Conservation (phyloP, 352 stramenopile species). For the Phytophthora cajani region DNA sequence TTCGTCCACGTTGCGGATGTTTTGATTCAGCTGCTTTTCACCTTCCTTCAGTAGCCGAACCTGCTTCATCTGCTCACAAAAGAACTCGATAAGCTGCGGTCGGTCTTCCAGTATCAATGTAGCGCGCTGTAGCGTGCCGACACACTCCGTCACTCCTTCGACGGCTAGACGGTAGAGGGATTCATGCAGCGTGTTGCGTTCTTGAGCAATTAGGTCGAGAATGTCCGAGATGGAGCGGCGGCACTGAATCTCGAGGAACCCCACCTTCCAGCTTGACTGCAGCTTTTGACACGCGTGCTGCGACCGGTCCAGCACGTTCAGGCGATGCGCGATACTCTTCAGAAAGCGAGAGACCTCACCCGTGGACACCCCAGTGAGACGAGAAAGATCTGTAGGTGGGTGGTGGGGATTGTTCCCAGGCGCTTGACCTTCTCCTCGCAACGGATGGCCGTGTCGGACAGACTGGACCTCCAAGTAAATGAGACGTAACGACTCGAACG, state of each 20-base stretch:
- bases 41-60: conserved; percentile 57
- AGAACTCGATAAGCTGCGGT: conserved; percentile 73
- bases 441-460: conserved; percentile 15
- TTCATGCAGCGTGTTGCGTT: conserved; percentile 53
- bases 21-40: conserved; percentile 68
- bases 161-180: conserved; percentile 42
- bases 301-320: conserved; percentile 53
- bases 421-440: not conserved
- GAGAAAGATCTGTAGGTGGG: conserved; percentile 25
- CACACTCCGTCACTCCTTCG: conserved; percentile 50
- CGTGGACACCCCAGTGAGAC: conserved; percentile 43
- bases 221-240: conserved; percentile 65
- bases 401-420: not conserved
- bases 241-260: conserved; percentile 81
- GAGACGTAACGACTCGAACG: conserved; percentile 59
- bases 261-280: conserved; percentile 73
- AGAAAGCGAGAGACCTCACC: conserved; percentile 56
- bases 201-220: conserved; percentile 59
- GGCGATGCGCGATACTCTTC: conserved; percentile 41
- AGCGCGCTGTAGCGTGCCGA: conserved; percentile 52
- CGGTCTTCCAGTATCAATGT: conserved; percentile 64
- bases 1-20: conserved; percentile 78
- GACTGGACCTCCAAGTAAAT: conserved; percentile 62
- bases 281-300: conserved; percentile 72
- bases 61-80: conserved; percentile 74